phyloP scores from a whole-genome alignment of 345 rosid genomes.

The Citrus reticulata region DNA sequence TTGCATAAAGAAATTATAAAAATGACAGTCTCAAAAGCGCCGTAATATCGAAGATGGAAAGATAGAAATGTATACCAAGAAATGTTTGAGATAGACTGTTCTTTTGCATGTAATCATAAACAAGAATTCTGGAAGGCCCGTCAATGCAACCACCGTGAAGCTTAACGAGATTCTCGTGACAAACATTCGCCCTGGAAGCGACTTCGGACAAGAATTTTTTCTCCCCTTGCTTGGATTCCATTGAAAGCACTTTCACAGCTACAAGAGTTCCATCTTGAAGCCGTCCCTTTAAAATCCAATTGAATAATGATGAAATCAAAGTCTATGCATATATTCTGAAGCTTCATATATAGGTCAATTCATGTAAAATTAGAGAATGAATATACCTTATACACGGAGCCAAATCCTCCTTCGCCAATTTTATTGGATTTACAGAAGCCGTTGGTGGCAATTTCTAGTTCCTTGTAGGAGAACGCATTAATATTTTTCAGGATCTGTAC shows the following conservation, averaged over 20 bases:
- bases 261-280: constrained; percentile 32
- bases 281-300: constrained; percentile 27
- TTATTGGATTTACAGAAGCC: constrained; percentile 29
- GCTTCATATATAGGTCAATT: too few species aligned
- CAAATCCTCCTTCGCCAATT: constrained; percentile 52
- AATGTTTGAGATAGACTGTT: constrained; percentile 24
- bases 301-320: neutral
- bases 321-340: neutral
- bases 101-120: constrained; percentile 37
- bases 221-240: constrained; percentile 39
- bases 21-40: neutral
- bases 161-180: constrained; percentile 32
- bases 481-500: constrained; percentile 8
- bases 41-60: neutral
- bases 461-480: constrained; percentile 20
- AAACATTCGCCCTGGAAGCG: constrained; percentile 25
- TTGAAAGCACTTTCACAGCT: constrained; percentile 38
- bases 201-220: constrained; percentile 38
- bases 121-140: constrained; percentile 33
- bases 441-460: constrained; percentile 31
- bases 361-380: neutral
- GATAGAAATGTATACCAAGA: constrained; percentile 13
- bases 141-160: constrained; percentile 37
- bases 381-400: constrained; percentile 33
- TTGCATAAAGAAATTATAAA: neutral